Conservation (phyloP, 495 filamentous ascomycete species). For the Hypoxylon crocopeplum region DNA sequence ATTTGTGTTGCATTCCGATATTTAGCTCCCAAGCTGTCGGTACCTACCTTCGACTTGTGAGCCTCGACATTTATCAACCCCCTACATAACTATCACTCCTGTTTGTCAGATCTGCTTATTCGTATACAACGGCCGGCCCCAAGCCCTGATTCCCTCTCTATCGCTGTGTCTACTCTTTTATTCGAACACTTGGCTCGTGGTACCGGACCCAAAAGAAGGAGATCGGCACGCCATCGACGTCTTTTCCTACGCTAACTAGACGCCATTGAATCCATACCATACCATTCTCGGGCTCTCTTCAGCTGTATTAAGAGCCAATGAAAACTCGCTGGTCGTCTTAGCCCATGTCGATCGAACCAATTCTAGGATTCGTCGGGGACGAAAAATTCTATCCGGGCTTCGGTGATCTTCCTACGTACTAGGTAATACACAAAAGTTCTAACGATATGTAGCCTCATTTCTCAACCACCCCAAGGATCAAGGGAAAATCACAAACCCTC, state of each 20-base stretch:
- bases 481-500: too few relatives aligned
- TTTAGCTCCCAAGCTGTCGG: conserved; percentile 15
- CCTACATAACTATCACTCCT: too few relatives aligned
- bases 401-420: conserved; percentile 3
- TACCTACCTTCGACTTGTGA: neutral
- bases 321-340: neutral
- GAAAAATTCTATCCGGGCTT: neutral
- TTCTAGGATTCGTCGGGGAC: neutral
- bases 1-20: conserved; percentile 4
- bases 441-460: too few relatives aligned
- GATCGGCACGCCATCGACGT: conserved; percentile 17
- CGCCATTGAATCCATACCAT: conserved; percentile 3
- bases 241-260: neutral
- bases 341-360: neutral
- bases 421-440: too few relatives aligned
- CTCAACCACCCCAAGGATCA: too few relatives aligned
- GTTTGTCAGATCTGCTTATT: too few relatives aligned
- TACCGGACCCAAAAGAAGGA: conserved; percentile 5
- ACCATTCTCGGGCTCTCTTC: neutral
- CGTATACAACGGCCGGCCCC: neutral
- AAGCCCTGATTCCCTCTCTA: neutral
- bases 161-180: too few relatives aligned
- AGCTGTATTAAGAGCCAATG: neutral
- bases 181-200: neutral
- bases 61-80: conserved; percentile 1